Evolutionary conservation across 1,284 basidiomycete genomes (phyloP).

Genomic region (Leccinum pachyderme): DNA sequence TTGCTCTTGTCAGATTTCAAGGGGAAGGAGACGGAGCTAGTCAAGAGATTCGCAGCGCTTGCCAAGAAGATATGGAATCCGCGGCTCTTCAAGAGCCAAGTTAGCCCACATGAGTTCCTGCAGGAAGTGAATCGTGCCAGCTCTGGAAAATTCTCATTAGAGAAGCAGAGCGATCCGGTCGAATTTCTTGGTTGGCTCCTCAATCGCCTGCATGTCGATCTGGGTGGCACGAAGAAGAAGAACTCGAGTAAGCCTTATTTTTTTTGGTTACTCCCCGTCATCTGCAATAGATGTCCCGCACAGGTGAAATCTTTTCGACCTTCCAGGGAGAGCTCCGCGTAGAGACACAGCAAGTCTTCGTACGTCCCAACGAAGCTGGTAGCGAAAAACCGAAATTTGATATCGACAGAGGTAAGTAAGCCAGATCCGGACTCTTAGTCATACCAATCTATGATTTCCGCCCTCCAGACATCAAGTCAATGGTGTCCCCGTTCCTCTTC

Average conservation of each 20-base stretch:
- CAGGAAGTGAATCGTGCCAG: conserved; percentile 93
- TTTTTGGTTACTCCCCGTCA: conserved; percentile 11
- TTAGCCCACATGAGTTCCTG: conserved; percentile 96
- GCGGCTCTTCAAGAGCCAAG: conserved; percentile 93
- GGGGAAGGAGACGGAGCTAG: conserved; percentile 80
- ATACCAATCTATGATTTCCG: conserved; percentile 19
- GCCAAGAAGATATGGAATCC: conserved; percentile 97
- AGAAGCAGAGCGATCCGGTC: conserved; percentile 92
- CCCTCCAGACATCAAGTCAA: conserved; percentile 77
- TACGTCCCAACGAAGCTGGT: conserved; percentile 70
- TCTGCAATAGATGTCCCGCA: conserved; percentile 12
- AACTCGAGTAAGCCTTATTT: conserved; percentile 67
- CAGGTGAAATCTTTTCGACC: conserved; percentile 87
- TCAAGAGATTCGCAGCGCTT: conserved; percentile 82
- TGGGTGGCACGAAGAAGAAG: conserved; percentile 85
- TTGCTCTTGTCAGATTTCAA: conserved; percentile 74
- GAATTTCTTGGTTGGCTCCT: conserved; percentile 97
- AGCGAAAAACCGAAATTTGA: conserved; percentile 85
- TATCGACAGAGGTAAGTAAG: conserved; percentile 75
- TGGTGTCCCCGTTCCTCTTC: conserved; percentile 90
- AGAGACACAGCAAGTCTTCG: conserved; percentile 91
- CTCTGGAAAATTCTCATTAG: conserved; percentile 86
- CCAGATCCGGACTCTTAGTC: conserved; percentile 16
- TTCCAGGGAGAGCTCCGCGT: conserved; percentile 94
- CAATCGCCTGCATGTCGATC: conserved; percentile 88